phyloP scores from a whole-genome alignment of 2,329 filamentous ascomycete genomes.

The Xylariales sp. region DNA sequence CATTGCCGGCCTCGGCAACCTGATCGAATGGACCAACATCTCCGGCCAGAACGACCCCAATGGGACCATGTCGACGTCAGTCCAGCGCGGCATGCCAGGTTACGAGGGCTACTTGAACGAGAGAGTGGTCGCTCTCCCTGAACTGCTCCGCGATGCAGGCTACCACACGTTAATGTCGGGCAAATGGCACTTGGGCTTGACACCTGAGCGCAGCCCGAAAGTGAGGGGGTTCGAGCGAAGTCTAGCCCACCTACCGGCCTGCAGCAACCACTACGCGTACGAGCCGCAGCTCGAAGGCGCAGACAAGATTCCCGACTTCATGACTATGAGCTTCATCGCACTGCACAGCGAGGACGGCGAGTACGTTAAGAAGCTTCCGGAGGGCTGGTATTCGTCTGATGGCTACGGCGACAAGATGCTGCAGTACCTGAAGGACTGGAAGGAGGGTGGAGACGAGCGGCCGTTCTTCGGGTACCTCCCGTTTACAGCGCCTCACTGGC shows the following conservation, averaged over 20 bases:
- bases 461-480: slow-evolving; percentile 71
- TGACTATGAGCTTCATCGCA: slow-evolving; percentile 55
- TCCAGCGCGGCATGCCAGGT: slow-evolving; percentile 67
- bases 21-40: slow-evolving; percentile 63
- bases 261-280: slow-evolving; percentile 66
- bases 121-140: slow-evolving; percentile 67
- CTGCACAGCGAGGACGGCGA: slow-evolving; percentile 54
- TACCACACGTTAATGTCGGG: slow-evolving; percentile 71
- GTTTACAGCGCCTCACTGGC: slow-evolving; percentile 73
- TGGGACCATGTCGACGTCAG: slow-evolving; percentile 48
- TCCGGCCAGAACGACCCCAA: slow-evolving; percentile 50
- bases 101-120: slow-evolving; percentile 74
- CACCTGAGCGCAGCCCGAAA: slow-evolving; percentile 65
- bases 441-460: slow-evolving; percentile 47
- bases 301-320: slow-evolving; percentile 56
- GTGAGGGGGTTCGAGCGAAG: slow-evolving; percentile 69
- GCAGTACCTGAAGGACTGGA: slow-evolving; percentile 62
- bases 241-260: slow-evolving; percentile 70
- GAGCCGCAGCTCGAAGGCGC: slow-evolving; percentile 56
- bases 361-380: slow-evolving; percentile 57
- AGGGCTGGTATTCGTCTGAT: slow-evolving; percentile 65
- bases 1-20: slow-evolving; percentile 68
- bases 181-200: slow-evolving; percentile 73
- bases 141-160: slow-evolving; percentile 67
- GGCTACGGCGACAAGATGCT: slow-evolving; percentile 65